Evolutionary conservation across 768 basidiomycete species (phyloP).

Genomic region (Leccinum olivaceopallidum): DNA sequence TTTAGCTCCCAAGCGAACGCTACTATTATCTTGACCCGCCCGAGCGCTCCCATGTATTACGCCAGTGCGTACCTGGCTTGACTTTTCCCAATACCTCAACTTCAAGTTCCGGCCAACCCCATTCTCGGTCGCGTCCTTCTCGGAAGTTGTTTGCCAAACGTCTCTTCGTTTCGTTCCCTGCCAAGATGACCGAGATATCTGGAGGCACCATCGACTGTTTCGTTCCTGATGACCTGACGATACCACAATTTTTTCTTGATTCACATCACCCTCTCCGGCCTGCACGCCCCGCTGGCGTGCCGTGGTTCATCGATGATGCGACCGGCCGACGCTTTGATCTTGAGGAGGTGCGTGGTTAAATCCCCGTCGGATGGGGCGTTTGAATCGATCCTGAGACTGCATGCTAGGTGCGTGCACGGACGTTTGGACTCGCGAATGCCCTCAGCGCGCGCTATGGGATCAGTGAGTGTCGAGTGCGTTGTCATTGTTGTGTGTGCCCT

Average conservation of each 20-base stretch:
- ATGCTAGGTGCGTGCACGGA: conserved; percentile 41
- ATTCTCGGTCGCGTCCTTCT: neutral
- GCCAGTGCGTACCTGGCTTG: neutral
- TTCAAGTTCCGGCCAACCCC: neutral
- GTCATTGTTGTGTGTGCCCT: neutral
- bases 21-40: neutral
- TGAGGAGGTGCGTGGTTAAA: conserved; percentile 44
- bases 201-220: conserved; percentile 33
- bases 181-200: conserved; percentile 26
- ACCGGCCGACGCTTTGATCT: conserved; percentile 45
- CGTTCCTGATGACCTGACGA: conserved; percentile 62
- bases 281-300: conserved; percentile 41
- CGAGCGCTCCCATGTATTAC: neutral
- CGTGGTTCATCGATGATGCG: conserved; percentile 62
- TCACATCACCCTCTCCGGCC: conserved; percentile 44
- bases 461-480: conserved; percentile 35
- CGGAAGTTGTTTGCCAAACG: neutral
- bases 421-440: conserved; percentile 54
- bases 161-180: neutral
- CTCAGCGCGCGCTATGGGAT: conserved; percentile 49
- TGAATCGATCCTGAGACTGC: neutral
- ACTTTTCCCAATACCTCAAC: neutral
- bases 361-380: neutral
- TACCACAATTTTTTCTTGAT: conserved; percentile 68
- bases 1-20: neutral